Base-by-base conservation (phyloP, 2,329 filamentous ascomycete genomes). In the Epicoccum sorghinum region DNA sequence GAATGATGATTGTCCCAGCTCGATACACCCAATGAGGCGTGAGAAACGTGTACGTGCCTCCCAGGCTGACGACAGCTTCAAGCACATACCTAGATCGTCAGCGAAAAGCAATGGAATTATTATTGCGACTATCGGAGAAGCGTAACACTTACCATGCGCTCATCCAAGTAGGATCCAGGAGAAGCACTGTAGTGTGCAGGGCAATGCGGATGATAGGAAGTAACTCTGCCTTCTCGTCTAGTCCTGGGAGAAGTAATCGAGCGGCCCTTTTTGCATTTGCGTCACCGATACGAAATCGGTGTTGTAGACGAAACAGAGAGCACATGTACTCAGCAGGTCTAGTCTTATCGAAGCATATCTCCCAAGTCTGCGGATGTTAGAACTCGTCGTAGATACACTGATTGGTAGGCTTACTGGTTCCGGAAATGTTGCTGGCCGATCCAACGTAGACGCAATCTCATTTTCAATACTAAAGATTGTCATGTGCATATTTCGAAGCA, bases 21-120 rank as follows among this genome's bases (percentile, higher is more conserved):
- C 65, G 62, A 49, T 71, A 73, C 1, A 74, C 70, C 71, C 71
- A 74, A 47, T 74, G 69, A 12, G 71, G 71, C 1, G 71, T 74
- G 6, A 70, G 48, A 35, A 67, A 74, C 4, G 64, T 64, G 55
- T 74, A 69, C 7, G 72, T 64, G 40, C 62, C 62, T 8, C 69
- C 70, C 3, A 59, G 54, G 35, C 64, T 63, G 4, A 74, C 69
- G 9, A 72, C 71, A 23, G 67, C 65, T 47, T 74, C 71, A 35
- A 71, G 58, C 4, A 66, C 55, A 18, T 56, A 60, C 44, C 47
- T 48, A 22, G n/a, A 30, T 29, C 44, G 12, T 40, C 10, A 47
- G 44, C 22, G 8, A 30, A 37, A 7, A 18, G n/a, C 13, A 8
- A 7, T 18, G 7, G 14, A 37, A 18, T 18, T 18, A 18, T 18